Base-by-base conservation (phyloP, 768 basidiomycete species). In the Leccinellum albellum region DNA sequence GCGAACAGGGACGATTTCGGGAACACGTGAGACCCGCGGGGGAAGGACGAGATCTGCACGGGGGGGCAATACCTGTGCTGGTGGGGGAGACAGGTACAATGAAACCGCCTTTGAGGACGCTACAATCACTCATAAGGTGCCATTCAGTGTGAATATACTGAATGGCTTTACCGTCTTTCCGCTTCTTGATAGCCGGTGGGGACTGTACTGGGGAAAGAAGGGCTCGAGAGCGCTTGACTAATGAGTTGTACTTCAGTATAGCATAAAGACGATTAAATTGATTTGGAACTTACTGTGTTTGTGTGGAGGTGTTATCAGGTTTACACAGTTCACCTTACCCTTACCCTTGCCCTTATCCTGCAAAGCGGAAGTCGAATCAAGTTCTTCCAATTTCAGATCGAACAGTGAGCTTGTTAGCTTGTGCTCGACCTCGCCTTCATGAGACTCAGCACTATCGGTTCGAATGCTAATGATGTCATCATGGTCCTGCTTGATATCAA, bases 121-220 rank as follows among this genome's bases (percentile, higher is more conserved):
- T 40, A n/a, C n/a, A n/a, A 20, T 40, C 9, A 40, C n/a, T 40
- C 37, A 20, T 40, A 40, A 40, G 37, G 6, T 40, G 37, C 6
- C 7, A 6, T 20, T 40, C n/a, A 20, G 7, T 17, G 1, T 20
- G n/a, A 40, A 40, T 40, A 40, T 17, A 37, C 13, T 20, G n/a
- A 40, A n/a, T 40, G 17, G 26, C 26, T 37, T 72, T 98, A 42
- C 40, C 20, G 9, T 42, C 40, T 20, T 12, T 42, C 6, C 8
- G 5, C 40, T 42, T 42, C 40, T 42, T 42, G 40, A 8, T 3
- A n/a, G 47, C n/a, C 0, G 47, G 47, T 28, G 47, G 47, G 9
- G 28, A 48, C 28, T 48, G n/a, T 28, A 48, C 2, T 12, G n/a
- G 47, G 3, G 47, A 48, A 3, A 6, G n/a, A n/a, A 48, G 9